Conservation (phyloP, 352 stramenopile genomes). For the Globisporangium viniferum region DNA sequence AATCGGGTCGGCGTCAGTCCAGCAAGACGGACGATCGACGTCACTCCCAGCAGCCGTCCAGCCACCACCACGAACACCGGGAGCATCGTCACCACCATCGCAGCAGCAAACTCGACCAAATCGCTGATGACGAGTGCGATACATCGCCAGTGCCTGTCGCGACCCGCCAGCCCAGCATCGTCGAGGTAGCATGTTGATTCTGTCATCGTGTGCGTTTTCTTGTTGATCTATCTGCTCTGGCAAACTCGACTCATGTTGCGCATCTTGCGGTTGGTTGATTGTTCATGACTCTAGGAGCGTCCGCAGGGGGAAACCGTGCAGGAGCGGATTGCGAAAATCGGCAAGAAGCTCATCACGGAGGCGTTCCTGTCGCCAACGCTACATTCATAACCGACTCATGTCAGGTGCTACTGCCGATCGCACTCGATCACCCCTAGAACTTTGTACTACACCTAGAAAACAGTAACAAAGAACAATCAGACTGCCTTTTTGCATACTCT, state of each 20-base stretch:
- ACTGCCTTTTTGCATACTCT: conserved; percentile 2
- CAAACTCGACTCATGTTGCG: neutral
- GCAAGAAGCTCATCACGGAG: conserved; percentile 64
- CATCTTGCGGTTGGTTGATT: neutral
- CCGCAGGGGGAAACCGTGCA: conserved; percentile 26
- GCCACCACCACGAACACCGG: conserved; percentile 19
- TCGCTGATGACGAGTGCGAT: conserved; percentile 3
- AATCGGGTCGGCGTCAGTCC: neutral
- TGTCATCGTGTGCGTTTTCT: neutral
- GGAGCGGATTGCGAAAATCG: conserved; percentile 65
- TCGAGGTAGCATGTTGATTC: neutral
- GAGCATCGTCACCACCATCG: conserved; percentile 15
- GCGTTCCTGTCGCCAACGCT: conserved; percentile 35
- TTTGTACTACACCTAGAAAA: neutral
- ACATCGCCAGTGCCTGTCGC: neutral
- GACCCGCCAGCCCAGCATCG: conserved; percentile 1
- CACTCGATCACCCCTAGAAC: neutral
- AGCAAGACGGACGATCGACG: conserved; percentile 8
- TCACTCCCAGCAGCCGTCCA: conserved; percentile 12
- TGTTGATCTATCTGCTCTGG: neutral
- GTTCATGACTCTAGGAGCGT: neutral
- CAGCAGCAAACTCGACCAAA: neutral
- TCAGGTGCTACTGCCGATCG: no score
- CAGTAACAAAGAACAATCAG: neutral
- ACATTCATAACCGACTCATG: neutral